These are phyloP conservation scores for Acer negundo DNA, from an alignment of 345 rosid genomes.

Conservation along the genomic window DNA sequence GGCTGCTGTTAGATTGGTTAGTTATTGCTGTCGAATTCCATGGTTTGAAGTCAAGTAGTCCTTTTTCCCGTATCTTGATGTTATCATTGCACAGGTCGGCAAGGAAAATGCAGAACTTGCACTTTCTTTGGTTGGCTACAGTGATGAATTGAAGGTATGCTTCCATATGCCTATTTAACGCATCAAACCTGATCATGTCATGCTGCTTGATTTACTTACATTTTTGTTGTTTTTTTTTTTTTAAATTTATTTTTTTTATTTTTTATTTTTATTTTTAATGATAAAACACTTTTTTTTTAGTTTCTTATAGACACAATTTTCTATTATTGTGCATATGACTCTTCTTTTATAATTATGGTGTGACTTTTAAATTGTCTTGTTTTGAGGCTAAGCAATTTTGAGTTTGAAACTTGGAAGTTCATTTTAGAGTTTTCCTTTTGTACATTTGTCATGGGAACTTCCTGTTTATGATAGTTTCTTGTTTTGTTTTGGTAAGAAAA, in stretches of 20 bases:
- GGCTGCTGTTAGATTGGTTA: constrained; percentile 76
- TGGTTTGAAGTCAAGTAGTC: background rate
- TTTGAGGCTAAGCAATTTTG: background rate
- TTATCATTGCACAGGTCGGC: constrained; percentile 62
- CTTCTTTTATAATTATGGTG: background rate
- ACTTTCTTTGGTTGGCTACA: constrained; percentile 86
- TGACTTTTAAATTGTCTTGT: background rate
- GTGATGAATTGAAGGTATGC: constrained; percentile 69
- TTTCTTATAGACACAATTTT: background rate
- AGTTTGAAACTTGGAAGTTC: background rate
- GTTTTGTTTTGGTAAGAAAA: background rate
- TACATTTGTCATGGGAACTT: background rate
- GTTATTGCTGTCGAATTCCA: constrained; percentile 28
- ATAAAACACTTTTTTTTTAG: too few relatives aligned
- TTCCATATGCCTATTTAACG: constrained; percentile 17
- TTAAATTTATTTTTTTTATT: too few relatives aligned
- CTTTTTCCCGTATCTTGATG: constrained; percentile 9
- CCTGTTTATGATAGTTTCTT: background rate
- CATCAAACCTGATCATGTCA: constrained; percentile 4
- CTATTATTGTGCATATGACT: background rate
- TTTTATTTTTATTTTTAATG: too few relatives aligned
- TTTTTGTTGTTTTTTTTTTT: background rate
- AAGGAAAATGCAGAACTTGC: constrained; percentile 91
- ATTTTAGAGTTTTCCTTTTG: background rate
- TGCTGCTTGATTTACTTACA: background rate